phyloP scores from a whole-genome alignment of 257 asterid species.

The Solanum paucissectum region DNA sequence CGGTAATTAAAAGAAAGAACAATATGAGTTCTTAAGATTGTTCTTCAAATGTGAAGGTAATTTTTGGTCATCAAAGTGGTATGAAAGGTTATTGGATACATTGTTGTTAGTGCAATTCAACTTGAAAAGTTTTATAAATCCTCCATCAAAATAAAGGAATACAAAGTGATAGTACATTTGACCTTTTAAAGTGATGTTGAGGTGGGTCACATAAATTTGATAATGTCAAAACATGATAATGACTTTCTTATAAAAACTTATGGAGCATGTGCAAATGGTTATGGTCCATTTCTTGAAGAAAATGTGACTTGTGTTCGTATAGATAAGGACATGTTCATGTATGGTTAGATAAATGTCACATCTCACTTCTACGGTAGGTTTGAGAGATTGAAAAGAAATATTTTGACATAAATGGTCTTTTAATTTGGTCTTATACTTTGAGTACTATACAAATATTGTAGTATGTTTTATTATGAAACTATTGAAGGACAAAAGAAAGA shows the following conservation, averaged over 20 bases:
- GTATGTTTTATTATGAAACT: background rate
- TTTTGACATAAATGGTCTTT: background rate
- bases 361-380: background rate
- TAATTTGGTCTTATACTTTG: background rate
- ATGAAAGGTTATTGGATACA: background rate
- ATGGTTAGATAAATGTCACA: background rate
- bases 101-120: background rate
- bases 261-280: background rate
- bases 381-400: background rate
- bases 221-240: background rate
- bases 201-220: background rate
- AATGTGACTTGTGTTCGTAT: background rate
- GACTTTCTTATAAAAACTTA: background rate
- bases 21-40: background rate
- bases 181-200: background rate
- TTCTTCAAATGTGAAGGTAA: background rate
- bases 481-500: background rate
- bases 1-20: background rate
- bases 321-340: background rate
- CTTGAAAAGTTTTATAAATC: background rate
- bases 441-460: background rate
- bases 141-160: background rate
- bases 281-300: background rate
- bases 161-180: background rate
- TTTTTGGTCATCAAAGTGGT: background rate